Conservation (phyloP, 257 asterid genomes). For the Solanum corneliomulleri region DNA sequence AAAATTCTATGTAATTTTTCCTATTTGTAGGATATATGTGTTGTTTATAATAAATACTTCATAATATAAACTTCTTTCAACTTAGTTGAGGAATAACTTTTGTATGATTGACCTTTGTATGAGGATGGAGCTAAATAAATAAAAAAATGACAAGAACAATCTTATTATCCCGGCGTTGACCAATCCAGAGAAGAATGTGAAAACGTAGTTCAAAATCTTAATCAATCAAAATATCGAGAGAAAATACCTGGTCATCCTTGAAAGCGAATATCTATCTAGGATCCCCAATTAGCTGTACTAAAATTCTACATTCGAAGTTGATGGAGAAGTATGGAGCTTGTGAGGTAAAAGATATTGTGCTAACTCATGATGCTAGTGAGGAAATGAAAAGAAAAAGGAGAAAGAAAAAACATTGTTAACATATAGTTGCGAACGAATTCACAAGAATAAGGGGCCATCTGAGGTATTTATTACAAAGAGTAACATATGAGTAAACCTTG, state of each 20-base stretch:
- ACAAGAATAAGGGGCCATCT: constrained; percentile 57
- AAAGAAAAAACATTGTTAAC: constrained; percentile 32
- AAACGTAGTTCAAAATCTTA: no score
- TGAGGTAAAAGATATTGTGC: constrained; percentile 24
- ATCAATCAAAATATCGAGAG: constrained; percentile 11
- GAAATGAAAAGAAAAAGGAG: constrained; percentile 41
- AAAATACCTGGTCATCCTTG: constrained; percentile 19
- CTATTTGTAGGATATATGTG: no score
- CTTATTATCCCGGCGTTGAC: neutral
- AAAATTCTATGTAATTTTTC: no score
- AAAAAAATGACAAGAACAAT: no score
- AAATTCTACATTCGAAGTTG: constrained; percentile 51
- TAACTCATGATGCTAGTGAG: constrained; percentile 22
- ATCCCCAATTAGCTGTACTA: constrained; percentile 25
- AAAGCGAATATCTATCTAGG: constrained; percentile 21
- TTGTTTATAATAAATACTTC: no score
- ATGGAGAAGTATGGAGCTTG: constrained; percentile 45
- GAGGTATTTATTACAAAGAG: constrained; percentile 1
- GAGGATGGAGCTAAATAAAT: no score
- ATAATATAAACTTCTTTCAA: no score
- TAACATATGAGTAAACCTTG: constrained; percentile 68
- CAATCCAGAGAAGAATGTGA: no score
- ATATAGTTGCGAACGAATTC: constrained; percentile 44
- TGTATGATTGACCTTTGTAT: no score
- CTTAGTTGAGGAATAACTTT: no score